Evolutionary conservation across 1,284 basidiomycete genomes (phyloP).

Genomic region (Puccinia polysora): DNA sequence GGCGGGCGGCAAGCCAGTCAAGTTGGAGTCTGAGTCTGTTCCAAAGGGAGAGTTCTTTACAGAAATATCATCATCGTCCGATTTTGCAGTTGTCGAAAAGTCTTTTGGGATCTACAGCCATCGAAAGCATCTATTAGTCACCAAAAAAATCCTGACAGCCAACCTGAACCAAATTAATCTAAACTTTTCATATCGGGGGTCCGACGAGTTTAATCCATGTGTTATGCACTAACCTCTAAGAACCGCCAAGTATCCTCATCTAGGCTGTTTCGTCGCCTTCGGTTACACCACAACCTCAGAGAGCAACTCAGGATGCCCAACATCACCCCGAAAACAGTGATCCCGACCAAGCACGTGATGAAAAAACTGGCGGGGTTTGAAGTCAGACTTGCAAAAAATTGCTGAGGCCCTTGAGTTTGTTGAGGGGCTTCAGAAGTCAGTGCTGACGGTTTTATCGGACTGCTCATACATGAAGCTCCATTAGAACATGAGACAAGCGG

Average conservation of each 20-base stretch:
- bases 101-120: slow-evolving; percentile 14
- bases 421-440: neutral
- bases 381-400: neutral
- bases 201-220: neutral
- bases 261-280: neutral
- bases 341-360: slow-evolving; percentile 4
- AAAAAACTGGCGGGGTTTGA: slow-evolving; percentile 6
- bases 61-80: neutral
- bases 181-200: neutral
- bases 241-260: slow-evolving; percentile 31
- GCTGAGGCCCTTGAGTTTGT: slow-evolving; percentile 11
- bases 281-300: slow-evolving; percentile 17
- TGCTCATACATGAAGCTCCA: neutral
- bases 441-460: neutral
- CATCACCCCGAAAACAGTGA: slow-evolving; percentile 8
- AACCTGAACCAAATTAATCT: neutral
- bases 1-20: slow-evolving; percentile 5
- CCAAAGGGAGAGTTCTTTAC: neutral
- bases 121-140: too few species aligned
- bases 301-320: slow-evolving; percentile 6
- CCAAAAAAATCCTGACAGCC: neutral
- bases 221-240: neutral
- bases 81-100: neutral
- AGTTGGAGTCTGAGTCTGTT: slow-evolving; percentile 1
- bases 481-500: neutral